Base-by-base conservation (phyloP, 768 basidiomycete species). In the Hericium erinaceus region DNA sequence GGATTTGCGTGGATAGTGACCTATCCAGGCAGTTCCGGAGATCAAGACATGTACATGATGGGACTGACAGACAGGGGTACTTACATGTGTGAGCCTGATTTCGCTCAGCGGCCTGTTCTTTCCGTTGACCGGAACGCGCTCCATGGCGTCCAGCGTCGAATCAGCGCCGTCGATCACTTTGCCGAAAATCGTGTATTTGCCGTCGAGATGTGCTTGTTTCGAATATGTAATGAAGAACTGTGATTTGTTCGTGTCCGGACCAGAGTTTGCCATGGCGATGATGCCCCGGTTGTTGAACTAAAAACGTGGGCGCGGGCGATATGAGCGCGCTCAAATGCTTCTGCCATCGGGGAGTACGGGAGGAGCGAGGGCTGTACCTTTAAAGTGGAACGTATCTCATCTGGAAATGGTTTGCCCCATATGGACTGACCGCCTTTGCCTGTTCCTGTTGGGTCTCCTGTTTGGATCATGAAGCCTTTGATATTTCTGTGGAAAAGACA, bases 151-250 rank as follows among this genome's bases (percentile, higher is more conserved):
- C 48, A 99, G 73, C 4, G 95, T 91, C 3, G 91, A 84, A 68
- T 99, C 95, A n/a, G 80, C 81, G 18, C 97, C 97, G 67, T 99
- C 97, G 63, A 99, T 98, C n/a, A 99, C 94, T 76, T 89, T 92
- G 57, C 93, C 95, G 60, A 98, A 85, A 54, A 98, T 97, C 15
- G 92, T 92, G 72, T 90, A 89, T 69, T 97, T 98, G 61, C 86
- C 86, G 67, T 99, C 95, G 15, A 99, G 81, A 69, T 97, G 95
- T 0, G 90, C 73, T 64, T 98, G 95, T 69, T 98, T 98, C 2
- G 87, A 75, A 68, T 98, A 98, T 3, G 91, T 84, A 66, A 94
- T 79, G 68, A 92, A 92, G 69, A 92, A 92, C 68, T 93, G 89
- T 48, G 78, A 87, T 72, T 95, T 98, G 75, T 98, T 99, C 38